phyloP scores from a whole-genome alignment of 1,284 basidiomycete species.

The Trichosporon sp. region DNA sequence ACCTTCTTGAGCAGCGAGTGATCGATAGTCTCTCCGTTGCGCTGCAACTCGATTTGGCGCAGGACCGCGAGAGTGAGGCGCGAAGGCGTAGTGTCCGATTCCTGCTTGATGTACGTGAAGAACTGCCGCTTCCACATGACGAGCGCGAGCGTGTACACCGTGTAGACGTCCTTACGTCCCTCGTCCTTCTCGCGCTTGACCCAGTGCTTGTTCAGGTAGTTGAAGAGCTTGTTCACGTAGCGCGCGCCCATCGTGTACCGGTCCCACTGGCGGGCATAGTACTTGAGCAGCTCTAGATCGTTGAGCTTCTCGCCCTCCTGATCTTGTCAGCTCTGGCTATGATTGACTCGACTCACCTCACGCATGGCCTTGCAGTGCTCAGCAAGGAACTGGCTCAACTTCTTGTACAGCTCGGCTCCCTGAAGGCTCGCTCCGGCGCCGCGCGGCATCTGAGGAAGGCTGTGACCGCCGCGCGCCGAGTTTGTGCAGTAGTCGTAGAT shows the following conservation, averaged over 20 bases:
- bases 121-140: slow-evolving; percentile 93
- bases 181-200: slow-evolving; percentile 98
- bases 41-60: slow-evolving; percentile 82
- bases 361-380: slow-evolving; percentile 65
- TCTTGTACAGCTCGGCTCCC: slow-evolving; percentile 89
- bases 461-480: slow-evolving; percentile 10
- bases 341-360: slow-evolving; percentile 53
- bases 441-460: slow-evolving; percentile 39
- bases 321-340: neutral
- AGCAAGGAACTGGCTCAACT: slow-evolving; percentile 77
- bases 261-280: slow-evolving; percentile 91
- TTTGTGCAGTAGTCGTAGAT: slow-evolving; percentile 93
- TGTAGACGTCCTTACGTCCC: slow-evolving; percentile 89
- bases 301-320: slow-evolving; percentile 73
- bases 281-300: slow-evolving; percentile 81
- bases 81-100: slow-evolving; percentile 55
- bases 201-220: slow-evolving; percentile 98
- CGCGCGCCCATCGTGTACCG: slow-evolving; percentile 94
- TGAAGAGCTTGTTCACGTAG: slow-evolving; percentile 92
- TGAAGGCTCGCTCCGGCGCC: slow-evolving; percentile 83
- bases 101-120: slow-evolving; percentile 72
- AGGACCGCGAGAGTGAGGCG: slow-evolving; percentile 85
- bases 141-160: slow-evolving; percentile 94
- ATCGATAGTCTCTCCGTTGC: slow-evolving; percentile 92
- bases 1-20: slow-evolving; percentile 91